Conservation (phyloP, 169 alveolate genomes). For the Prorocentrum cordatum region DNA sequence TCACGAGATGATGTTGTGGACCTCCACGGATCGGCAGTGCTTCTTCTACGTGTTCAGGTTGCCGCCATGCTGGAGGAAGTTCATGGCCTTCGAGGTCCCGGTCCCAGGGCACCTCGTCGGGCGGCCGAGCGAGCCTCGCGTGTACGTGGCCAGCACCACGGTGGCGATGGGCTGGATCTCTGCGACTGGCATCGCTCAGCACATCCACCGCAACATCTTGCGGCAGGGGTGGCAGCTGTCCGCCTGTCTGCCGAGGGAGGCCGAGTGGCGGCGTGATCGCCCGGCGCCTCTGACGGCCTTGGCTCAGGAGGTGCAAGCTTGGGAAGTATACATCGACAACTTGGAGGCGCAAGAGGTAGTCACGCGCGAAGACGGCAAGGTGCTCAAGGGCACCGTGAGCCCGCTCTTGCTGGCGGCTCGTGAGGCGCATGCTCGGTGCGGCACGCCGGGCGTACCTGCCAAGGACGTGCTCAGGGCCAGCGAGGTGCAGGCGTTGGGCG, state of each 20-base stretch:
- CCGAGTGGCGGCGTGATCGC: not conserved
- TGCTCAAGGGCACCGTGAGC: too few relatives aligned
- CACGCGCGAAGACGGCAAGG: too few relatives aligned
- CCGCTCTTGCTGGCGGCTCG: too few relatives aligned
- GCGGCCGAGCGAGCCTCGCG: not conserved
- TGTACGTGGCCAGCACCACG: not conserved
- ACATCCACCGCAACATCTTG: not conserved
- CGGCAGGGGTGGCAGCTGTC: not conserved
- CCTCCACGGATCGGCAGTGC: not conserved
- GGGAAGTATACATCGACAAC: not conserved
- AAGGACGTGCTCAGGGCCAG: too few relatives aligned
- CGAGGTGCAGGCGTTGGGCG: too few relatives aligned
- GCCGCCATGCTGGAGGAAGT: not conserved
- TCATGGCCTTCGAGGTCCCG: not conserved
- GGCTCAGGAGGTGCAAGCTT: not conserved
- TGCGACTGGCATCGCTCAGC: not conserved
- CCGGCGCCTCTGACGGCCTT: not conserved
- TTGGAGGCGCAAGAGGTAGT: too few relatives aligned
- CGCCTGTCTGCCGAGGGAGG: not conserved
- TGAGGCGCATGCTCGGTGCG: too few relatives aligned
- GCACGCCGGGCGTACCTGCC: too few relatives aligned
- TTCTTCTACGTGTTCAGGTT: not conserved
- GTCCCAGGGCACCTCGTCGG: not conserved
- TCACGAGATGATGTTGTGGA: not conserved
- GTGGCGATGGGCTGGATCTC: conserved; percentile 3